A percentile compares a stretch with the other conserved stretches of the same genome.
Evolutionary conservation across 1,284 basidiomycete species (phyloP).

Genomic region (Leccinum pseudoinsigne): DNA sequence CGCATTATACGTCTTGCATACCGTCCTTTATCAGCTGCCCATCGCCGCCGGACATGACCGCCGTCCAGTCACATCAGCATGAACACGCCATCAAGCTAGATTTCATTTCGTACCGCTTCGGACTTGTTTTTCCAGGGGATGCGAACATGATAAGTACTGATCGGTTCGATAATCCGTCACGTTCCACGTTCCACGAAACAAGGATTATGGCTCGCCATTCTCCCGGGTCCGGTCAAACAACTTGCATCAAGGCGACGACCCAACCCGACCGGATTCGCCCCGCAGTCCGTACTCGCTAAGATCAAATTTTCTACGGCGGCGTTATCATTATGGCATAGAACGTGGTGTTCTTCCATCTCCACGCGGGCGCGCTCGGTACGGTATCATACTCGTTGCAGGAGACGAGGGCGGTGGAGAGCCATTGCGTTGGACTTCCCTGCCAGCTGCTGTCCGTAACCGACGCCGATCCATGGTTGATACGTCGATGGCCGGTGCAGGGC

Average conservation of each 20-base stretch:
- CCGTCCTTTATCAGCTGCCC: slow-evolving; percentile 8
- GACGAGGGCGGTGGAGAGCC: background rate
- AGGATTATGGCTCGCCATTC: slow-evolving; percentile 1
- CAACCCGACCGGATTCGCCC: background rate
- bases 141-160: background rate
- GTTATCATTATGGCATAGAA: slow-evolving; percentile 2
- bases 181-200: slow-evolving; percentile 3
- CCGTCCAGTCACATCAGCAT: background rate
- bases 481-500: background rate
- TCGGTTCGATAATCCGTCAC: slow-evolving; percentile 13
- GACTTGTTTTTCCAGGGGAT: slow-evolving; percentile 1
- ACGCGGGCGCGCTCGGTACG: background rate
- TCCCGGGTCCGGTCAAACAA: background rate
- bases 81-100: background rate
- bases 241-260: background rate
- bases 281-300: background rate
- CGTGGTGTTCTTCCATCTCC: slow-evolving; percentile 2
- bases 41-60: slow-evolving; percentile 4
- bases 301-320: background rate
- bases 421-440: background rate
- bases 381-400: background rate
- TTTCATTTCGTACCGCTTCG: slow-evolving; percentile 19
- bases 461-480: background rate
- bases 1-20: slow-evolving; percentile 24
- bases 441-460: background rate